Evolutionary conservation across 1,139 yeast species (phyloP).

Genomic region (Blastobotrys apis): DNA sequence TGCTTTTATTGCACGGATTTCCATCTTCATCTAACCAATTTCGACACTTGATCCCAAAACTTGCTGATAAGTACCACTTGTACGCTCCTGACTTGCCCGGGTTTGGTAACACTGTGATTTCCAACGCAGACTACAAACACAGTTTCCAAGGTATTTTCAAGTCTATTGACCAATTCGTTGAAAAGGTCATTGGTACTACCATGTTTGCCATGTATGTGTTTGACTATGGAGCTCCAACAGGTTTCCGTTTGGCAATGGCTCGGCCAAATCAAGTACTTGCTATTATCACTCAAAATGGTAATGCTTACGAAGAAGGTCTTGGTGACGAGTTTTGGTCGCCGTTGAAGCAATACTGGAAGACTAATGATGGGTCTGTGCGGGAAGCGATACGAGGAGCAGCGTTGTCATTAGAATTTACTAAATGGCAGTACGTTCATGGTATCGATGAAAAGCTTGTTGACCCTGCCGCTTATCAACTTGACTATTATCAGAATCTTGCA

Average conservation of each 20-base stretch:
- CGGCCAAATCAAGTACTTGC: constrained; percentile 34
- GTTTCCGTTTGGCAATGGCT: constrained; percentile 37
- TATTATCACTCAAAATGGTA: constrained; percentile 43
- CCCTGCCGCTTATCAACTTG: constrained; percentile 37
- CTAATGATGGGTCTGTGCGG: constrained; percentile 18
- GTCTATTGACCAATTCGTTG: constrained; percentile 35
- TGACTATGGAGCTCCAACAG: constrained; percentile 46
- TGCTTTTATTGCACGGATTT: constrained; percentile 43
- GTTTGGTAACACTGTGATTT: constrained; percentile 39
- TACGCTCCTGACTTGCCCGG: constrained; percentile 48
- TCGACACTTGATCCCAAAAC: constrained; percentile 37
- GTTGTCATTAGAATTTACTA: constrained; percentile 25
- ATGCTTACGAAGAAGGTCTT: constrained; percentile 43
- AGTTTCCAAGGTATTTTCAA: constrained; percentile 37
- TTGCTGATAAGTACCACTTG: constrained; percentile 38
- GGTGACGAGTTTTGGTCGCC: constrained; percentile 40
- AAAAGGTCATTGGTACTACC: constrained; percentile 23
- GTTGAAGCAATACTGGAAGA: constrained; percentile 35
- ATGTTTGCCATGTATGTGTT: constrained; percentile 39
- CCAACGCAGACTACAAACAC: constrained; percentile 29
- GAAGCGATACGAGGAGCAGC: constrained; percentile 25
- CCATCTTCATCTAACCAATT: constrained; percentile 44
- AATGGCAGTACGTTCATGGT: constrained; percentile 36
- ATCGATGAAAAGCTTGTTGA: constrained; percentile 29
- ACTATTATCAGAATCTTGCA: constrained; percentile 29